Conservation (phyloP, 768 basidiomycete species). For the Lentinula edodes region DNA sequence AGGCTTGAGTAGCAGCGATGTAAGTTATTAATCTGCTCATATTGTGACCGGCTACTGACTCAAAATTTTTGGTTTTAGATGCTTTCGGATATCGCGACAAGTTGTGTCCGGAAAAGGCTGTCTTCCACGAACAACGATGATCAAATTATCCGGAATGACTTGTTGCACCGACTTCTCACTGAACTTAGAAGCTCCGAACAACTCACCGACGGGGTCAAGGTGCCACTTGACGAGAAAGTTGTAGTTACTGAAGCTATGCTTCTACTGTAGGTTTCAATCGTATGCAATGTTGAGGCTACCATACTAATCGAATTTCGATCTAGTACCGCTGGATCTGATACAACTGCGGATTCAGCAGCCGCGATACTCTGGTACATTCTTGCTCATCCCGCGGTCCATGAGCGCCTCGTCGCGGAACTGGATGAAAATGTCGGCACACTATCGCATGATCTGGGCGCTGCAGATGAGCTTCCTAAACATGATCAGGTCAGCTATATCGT, state of each 20-base stretch:
- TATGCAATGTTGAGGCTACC: too few species aligned
- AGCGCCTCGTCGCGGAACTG: not conserved
- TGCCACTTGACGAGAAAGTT: not conserved
- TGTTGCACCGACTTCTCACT: not conserved
- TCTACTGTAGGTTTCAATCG: not conserved
- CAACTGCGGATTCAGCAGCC: conserved; percentile 1
- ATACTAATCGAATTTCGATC: not conserved
- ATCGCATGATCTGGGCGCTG: not conserved
- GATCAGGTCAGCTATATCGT: not conserved
- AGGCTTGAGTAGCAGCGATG: conserved; percentile 1
- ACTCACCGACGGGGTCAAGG: not conserved
- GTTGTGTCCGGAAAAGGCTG: not conserved
- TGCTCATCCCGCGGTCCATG: not conserved
- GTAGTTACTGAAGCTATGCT: conserved; percentile 2
- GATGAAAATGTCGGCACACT: not conserved
- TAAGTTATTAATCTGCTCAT: not conserved
- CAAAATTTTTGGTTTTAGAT: not conserved
- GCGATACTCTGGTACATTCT: conserved; percentile 2
- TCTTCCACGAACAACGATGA: not conserved
- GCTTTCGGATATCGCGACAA: not conserved
- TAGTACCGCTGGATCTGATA: not conserved
- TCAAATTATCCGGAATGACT: not conserved
- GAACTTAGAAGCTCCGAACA: not conserved
- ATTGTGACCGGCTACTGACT: not conserved
- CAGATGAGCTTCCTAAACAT: not conserved